Percentiles rank a stretch among this genome's conserved stretches.
Conservation (phyloP, 345 rosid genomes). For the Durio zibethinus region DNA sequence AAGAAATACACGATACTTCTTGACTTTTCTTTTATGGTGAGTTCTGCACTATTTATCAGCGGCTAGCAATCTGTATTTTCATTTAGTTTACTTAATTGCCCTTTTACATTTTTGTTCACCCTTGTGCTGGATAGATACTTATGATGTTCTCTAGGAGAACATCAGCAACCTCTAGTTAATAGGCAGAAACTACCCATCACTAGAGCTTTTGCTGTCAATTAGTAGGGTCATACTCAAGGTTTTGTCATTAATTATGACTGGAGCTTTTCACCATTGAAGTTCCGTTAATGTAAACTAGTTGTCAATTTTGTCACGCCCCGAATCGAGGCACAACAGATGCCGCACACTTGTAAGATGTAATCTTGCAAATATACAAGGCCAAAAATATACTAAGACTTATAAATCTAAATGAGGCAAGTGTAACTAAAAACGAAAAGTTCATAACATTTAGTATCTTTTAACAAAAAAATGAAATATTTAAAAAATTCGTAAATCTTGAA, state of each 20-base stretch:
- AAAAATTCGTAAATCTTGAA: too few relatives aligned
- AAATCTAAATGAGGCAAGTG: too few relatives aligned
- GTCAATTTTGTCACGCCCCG: not conserved
- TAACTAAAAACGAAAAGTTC: too few relatives aligned
- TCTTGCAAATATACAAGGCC: too few relatives aligned
- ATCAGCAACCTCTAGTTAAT: not conserved
- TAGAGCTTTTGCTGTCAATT: not conserved
- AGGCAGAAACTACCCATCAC: not conserved
- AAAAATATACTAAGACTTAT: too few relatives aligned
- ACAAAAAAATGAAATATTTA: too few relatives aligned
- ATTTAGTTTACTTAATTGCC: not conserved
- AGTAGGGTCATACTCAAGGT: not conserved
- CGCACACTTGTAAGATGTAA: too few relatives aligned
- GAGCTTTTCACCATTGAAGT: not conserved
- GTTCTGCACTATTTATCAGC: slow-evolving; percentile 23
- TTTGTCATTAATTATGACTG: not conserved
- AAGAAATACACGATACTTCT: slow-evolving; percentile 74
- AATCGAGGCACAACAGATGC: too few relatives aligned
- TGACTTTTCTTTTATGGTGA: slow-evolving; percentile 96
- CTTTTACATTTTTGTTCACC: not conserved
- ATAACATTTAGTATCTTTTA: too few relatives aligned
- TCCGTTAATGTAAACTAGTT: not conserved
- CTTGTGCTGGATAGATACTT: not conserved
- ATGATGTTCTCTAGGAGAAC: not conserved
- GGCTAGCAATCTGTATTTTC: not conserved